These are phyloP conservation scores for Zasmidium angulare DNA, from an alignment of 2,329 filamentous ascomycete species.

Conservation along the genomic window DNA sequence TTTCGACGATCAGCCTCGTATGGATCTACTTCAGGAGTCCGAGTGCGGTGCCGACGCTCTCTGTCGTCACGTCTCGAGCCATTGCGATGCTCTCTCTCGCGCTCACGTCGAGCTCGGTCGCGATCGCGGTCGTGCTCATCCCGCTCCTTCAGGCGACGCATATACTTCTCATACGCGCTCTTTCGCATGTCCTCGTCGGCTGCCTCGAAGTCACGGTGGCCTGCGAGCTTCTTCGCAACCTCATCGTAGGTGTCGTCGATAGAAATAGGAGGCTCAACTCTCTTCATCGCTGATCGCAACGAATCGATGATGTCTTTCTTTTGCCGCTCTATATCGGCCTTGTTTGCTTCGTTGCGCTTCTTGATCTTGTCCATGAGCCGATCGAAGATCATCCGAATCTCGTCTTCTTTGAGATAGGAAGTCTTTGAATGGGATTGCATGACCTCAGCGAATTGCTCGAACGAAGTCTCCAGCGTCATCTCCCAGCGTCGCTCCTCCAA, in stretches of 20 bases:
- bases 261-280: conserved; percentile 79
- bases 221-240: conserved; percentile 75
- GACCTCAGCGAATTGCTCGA: conserved; percentile 81
- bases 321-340: conserved; percentile 75
- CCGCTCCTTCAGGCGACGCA: conserved; percentile 85
- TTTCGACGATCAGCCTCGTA: conserved; percentile 95
- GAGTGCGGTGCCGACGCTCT: conserved; percentile 51
- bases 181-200: conserved; percentile 80
- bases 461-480: conserved; percentile 78
- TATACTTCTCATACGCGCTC: conserved; percentile 85
- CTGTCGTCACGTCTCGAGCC: conserved; percentile 45
- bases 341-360: conserved; percentile 79
- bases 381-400: conserved; percentile 78
- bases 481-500: conserved; percentile 81
- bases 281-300: conserved; percentile 82
- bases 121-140: conserved; percentile 59
- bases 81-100: conserved; percentile 54
- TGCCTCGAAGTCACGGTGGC: conserved; percentile 81
- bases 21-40: conserved; percentile 82
- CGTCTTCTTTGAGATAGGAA: conserved; percentile 79
- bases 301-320: conserved; percentile 83
- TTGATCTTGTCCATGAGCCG: conserved; percentile 84
- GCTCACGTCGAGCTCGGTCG: conserved; percentile 20
- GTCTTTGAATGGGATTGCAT: conserved; percentile 86
- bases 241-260: conserved; percentile 84